Conservation (phyloP, 2,329 filamentous ascomycete species). For the Fusarium sp. region DNA sequence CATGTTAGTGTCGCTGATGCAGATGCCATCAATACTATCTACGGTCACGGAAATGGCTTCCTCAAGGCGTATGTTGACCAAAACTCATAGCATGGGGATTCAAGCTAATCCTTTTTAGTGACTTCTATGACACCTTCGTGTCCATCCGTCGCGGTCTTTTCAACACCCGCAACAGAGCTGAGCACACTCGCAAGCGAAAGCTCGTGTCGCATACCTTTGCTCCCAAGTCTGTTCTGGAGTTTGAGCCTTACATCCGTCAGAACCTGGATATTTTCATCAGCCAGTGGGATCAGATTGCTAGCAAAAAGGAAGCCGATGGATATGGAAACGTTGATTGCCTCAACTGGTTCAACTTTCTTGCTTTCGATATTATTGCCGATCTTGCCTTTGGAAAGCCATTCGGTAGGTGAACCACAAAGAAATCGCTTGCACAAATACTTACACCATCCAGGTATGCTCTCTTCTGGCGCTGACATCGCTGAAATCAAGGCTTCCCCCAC, state of each 20-base stretch:
- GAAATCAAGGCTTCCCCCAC: conserved; percentile 75
- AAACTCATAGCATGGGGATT: rapidly evolving
- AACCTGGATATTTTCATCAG: conserved; percentile 82
- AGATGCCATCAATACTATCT: conserved; percentile 79
- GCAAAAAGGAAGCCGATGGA: conserved; percentile 68
- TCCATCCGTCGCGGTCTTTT: conserved; percentile 88
- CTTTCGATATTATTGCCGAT: conserved; percentile 64
- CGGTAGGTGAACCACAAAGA: conserved; percentile 23
- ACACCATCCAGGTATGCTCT: conserved; percentile 71
- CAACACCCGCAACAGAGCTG: conserved; percentile 85
- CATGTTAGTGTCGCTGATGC: conserved; percentile 87
- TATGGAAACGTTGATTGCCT: conserved; percentile 77
- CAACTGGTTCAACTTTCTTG: conserved; percentile 76
- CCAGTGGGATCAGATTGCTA: conserved; percentile 76
- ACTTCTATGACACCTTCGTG: conserved; percentile 93
- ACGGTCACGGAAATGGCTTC: conserved; percentile 84
- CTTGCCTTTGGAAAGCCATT: conserved; percentile 67
- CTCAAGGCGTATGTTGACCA: conserved; percentile 69
- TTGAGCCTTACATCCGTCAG: conserved; percentile 88
- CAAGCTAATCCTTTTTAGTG: conserved; percentile 58
- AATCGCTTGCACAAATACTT: rapidly evolving
- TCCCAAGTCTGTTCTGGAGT: conserved; percentile 82
- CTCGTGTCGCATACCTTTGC: conserved; percentile 91
- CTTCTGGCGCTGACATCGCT: conserved; percentile 79
- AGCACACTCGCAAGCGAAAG: conserved; percentile 91